Conservation (phyloP, 176 grass and related monocot species). For the Oryza rufipogon region DNA sequence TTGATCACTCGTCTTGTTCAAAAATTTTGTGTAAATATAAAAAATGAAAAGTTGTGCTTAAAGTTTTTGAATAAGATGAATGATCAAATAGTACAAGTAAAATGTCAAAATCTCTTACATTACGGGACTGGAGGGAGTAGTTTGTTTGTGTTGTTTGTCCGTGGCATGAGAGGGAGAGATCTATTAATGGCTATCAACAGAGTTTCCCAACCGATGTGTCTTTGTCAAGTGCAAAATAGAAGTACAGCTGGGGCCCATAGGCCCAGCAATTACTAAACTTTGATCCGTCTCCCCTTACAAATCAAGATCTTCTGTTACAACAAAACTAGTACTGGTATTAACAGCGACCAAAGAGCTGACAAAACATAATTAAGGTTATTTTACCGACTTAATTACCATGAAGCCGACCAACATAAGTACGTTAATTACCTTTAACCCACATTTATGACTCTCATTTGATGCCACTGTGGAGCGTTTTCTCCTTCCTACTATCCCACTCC, state of each 20-base stretch:
- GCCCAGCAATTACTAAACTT: too few species aligned
- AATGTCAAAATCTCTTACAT: too few species aligned
- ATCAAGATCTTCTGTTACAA: background rate
- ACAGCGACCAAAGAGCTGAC: background rate
- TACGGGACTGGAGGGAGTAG: background rate
- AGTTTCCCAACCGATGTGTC: background rate
- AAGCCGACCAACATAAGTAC: background rate
- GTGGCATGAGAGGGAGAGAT: background rate
- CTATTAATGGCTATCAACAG: background rate
- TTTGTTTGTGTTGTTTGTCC: background rate
- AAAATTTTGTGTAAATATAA: too few species aligned
- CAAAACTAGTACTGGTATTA: background rate
- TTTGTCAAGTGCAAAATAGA: background rate
- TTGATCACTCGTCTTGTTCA: too few species aligned
- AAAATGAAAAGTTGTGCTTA: too few species aligned
- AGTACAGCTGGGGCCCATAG: background rate
- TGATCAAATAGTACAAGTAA: too few species aligned
- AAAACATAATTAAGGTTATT: too few species aligned
- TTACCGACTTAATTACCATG: background rate
- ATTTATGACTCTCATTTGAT: background rate
- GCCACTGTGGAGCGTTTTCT: background rate
- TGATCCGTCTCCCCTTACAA: background rate
- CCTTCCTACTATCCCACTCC: too few species aligned
- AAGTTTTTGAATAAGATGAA: too few species aligned
- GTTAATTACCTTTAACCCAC: background rate